Base-by-base conservation (phyloP, 1,284 basidiomycete genomes). In the Polyporus tsugae region DNA sequence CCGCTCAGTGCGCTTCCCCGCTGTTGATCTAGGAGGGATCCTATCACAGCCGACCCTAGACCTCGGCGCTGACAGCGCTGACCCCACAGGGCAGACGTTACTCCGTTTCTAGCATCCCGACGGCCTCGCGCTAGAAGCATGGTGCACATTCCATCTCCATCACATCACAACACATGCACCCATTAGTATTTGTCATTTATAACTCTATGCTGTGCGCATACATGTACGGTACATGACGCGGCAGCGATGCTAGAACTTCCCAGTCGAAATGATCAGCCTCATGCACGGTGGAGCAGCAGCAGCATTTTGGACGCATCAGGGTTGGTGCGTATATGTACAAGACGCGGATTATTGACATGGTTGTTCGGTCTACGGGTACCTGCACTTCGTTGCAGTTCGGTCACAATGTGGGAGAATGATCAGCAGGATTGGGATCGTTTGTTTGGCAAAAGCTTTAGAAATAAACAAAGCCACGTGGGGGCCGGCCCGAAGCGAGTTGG, bases 361-460 rank as follows among this genome's bases (percentile, higher is more conserved):
- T 49, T 25, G 2, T 25, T 13, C 11, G 22, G 46, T 10, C 11
- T 0, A 49, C 10, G 22, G 22, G 10, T 11, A 25, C 25, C 4
- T 33, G 49, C 9, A 29, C 3, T 33, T 57, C n/a, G 25, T 22
- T 29, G 13, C 36, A 29, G 39, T 46, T n/a, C 41, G 3, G 41
- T 10, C 19, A 61, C 7, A 25, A 11, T 22, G 29, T 33, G 25
- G 10, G 29, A 29, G 49, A 46, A 38, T 29, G 60, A 49, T 60
- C 39, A 60, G 13, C 29, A 46, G 11, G 49, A 53, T 55, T 55
- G 9, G 29, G 61, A 62, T 42, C 52, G 53, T 38, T 69, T 75
- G 72, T 76, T 76, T 77, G 73, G 70, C 75, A 77, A 73, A 38
- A 60, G 71, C 74, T 66, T 76, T 64, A 55, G 72, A 73, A 72